Base-by-base conservation (phyloP, 257 asterid genomes). In the Datura wrightii region DNA sequence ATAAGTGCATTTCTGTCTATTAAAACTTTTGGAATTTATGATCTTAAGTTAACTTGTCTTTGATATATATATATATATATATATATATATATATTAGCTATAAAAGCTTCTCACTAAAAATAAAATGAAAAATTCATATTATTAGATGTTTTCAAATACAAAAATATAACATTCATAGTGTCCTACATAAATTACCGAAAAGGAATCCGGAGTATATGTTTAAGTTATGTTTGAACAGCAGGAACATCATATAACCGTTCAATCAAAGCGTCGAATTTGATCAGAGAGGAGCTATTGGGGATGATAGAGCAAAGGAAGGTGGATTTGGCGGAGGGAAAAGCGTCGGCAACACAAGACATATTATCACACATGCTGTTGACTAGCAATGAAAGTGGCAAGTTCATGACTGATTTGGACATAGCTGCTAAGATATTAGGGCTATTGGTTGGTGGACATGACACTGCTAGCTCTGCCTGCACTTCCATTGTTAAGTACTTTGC, bases 371-470 rank as follows among this genome's bases (percentile, higher is more conserved):
- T 92, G 94, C 78, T 92, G 0, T 76, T 88, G 2, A 89, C 93
- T 0, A 85, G 90, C 5, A 92, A 92, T 37, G 96, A 91, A 31
- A 83, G 88, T 39, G 96, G 96, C 5, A 88, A 89, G 19, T 90
- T 88, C 69, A 88, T 91, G 92, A 79, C 80, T 16, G 96, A 91
- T 84, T 14, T 79, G 41, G 92, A 91, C 0, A 82, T 92, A 6
- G 94, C 93, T n/a, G 87, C 89, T 46, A 90, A 90, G 89, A 91
- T 92, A 41, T 82, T 91, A 52, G 95, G 95, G 0, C 6, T 92
- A 63, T 90, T 92, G 39, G 83, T 92, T 41, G 93, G 93, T 8
- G 95, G 93, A 44, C 94, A 92, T 67, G 96, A 92, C 3, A 91
- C 93, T 11, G 94, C 93, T 4, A 90, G 92, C 85, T 92, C 94